Evolutionary conservation across 2,329 filamentous ascomycete species (phyloP).

Genomic region (Talaromyces sp.): DNA sequence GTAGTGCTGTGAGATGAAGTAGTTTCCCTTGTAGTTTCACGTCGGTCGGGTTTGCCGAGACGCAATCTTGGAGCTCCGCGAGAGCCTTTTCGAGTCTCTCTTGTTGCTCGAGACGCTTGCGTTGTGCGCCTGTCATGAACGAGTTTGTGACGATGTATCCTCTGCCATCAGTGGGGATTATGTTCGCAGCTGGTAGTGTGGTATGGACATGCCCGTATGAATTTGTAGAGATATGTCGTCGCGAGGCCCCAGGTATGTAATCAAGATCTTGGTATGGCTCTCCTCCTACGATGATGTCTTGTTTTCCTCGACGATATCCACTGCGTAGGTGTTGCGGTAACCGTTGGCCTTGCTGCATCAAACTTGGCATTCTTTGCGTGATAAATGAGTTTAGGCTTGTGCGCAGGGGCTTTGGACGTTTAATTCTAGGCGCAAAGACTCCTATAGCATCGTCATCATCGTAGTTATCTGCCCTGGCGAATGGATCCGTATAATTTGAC

Average conservation of each 20-base stretch:
- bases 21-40: neutral
- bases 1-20: neutral
- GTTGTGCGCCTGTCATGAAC: neutral
- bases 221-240: neutral
- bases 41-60: neutral
- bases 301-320: neutral
- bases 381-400: neutral
- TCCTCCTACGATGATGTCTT: neutral
- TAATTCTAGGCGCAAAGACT: neutral
- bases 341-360: neutral
- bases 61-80: neutral
- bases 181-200: neutral
- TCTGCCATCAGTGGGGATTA: neutral
- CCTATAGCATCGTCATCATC: neutral
- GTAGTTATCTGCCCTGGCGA: neutral
- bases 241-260: neutral
- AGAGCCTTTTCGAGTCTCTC: neutral
- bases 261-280: neutral
- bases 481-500: neutral
- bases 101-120: slow-evolving; percentile 7
- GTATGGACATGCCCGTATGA: neutral
- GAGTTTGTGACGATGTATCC: neutral
- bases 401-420: neutral
- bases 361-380: neutral
- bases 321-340: neutral